phyloP scores from a whole-genome alignment of 352 stramenopile genomes.

The Phytophthora macrochlamydospora region DNA sequence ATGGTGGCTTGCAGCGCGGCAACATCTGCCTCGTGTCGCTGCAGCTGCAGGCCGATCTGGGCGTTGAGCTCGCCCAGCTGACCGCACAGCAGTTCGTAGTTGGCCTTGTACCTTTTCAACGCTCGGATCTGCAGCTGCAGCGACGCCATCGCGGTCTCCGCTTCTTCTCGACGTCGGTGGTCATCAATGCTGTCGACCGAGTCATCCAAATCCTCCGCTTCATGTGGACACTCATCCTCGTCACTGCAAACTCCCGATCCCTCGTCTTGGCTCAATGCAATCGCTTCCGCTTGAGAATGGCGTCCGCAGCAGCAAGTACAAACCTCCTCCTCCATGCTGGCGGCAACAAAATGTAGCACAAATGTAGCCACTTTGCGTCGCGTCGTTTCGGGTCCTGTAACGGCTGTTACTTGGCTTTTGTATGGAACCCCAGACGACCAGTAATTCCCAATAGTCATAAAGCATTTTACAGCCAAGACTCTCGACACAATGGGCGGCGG shows the following conservation, averaged over 20 bases:
- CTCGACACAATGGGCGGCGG: conserved; percentile 65
- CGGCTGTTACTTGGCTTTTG: background rate
- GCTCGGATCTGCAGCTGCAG: conserved; percentile 56
- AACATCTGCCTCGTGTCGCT: conserved; percentile 75
- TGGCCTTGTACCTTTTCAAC: conserved; percentile 75
- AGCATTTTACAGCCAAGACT: too few relatives aligned
- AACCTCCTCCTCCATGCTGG: background rate
- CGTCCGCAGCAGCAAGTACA: conserved; percentile 16
- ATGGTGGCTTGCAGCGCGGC: conserved; percentile 48
- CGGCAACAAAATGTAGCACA: background rate
- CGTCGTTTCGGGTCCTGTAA: conserved; percentile 21
- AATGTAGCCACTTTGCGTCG: conserved; percentile 20
- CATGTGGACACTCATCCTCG: background rate
- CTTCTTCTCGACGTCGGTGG: conserved; percentile 6
- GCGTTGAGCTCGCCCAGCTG: conserved; percentile 72
- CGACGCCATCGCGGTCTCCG: conserved; percentile 12
- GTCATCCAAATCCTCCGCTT: too few relatives aligned
- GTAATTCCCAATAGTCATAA: too few relatives aligned
- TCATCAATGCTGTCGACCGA: background rate
- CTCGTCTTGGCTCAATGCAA: background rate
- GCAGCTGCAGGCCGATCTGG: conserved; percentile 69
- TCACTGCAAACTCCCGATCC: background rate
- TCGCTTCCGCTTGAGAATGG: background rate
- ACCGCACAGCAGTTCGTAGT: conserved; percentile 77
- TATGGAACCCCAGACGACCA: background rate